Percentiles rank a stretch among this genome's conserved stretches.
Evolutionary conservation across 371 early-diverging fungal genomes (phyloP).

Genomic region (Catenaria anguillulae): DNA sequence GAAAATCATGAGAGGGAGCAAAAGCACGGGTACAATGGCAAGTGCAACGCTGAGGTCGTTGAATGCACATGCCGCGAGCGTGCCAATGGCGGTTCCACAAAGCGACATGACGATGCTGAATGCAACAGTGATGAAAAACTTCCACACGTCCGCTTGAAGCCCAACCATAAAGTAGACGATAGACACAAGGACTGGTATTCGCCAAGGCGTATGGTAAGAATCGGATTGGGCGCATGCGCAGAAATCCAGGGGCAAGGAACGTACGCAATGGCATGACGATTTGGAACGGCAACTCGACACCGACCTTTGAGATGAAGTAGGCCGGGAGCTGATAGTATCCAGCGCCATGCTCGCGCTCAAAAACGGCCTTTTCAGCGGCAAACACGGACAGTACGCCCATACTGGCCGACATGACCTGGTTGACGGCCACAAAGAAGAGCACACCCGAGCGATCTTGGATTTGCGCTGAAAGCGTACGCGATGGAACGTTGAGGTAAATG

Average conservation of each 20-base stretch:
- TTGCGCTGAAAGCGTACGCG: conserved; percentile 14
- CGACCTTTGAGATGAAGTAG: conserved; percentile 36
- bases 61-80: conserved; percentile 32
- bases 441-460: conserved; percentile 42
- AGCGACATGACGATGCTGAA: conserved; percentile 15
- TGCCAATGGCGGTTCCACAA: conserved; percentile 31
- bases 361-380: conserved; percentile 33
- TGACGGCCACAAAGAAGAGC: conserved; percentile 37
- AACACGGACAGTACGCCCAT: conserved; percentile 37
- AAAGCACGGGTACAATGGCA: conserved; percentile 18
- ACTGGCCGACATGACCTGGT: conserved; percentile 26
- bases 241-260: no score
- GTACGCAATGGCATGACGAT: conserved; percentile 19
- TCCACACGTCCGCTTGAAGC: conserved; percentile 19
- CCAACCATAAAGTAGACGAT: conserved; percentile 40
- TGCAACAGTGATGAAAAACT: conserved; percentile 27
- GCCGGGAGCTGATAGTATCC: conserved; percentile 42
- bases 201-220: conserved; percentile 27
- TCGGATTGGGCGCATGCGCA: conserved; percentile 32
- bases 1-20: conserved; percentile 15
- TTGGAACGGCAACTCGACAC: conserved; percentile 28
- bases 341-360: conserved; percentile 38
- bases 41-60: conserved; percentile 24
- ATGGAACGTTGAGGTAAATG: conserved; percentile 12
- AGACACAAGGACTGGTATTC: conserved; percentile 23